phyloP scores from a whole-genome alignment of 192 early-diverging fungal species.

The Rhizoclosmatium sp. region DNA sequence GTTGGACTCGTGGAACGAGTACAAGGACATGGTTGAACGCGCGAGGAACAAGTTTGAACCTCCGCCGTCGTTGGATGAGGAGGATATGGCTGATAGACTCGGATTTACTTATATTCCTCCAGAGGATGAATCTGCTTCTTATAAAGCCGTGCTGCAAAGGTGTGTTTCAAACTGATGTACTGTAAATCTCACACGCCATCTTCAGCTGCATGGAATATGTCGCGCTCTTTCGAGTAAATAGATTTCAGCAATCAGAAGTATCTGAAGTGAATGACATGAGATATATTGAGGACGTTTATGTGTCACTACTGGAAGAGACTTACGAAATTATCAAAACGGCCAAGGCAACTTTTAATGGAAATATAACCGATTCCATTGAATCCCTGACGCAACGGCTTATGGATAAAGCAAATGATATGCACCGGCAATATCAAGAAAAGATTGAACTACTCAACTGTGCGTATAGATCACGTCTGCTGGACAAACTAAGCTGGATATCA shows the following conservation, averaged over 20 bases:
- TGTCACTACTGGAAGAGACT: slow-evolving; percentile 27
- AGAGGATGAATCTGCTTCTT: background rate
- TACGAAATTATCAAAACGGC: slow-evolving; percentile 27
- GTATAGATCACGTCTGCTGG: slow-evolving; percentile 12
- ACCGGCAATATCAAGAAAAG: background rate
- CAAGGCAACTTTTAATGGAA: slow-evolving; percentile 18
- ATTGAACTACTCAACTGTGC: slow-evolving; percentile 19
- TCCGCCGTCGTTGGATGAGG: background rate
- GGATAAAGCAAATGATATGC: background rate
- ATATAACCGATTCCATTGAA: slow-evolving; percentile 21
- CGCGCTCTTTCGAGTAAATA: slow-evolving; percentile 37
- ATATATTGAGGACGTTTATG: slow-evolving; percentile 26
- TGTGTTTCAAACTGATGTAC: background rate
- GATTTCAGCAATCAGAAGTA: slow-evolving; percentile 29
- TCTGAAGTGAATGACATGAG: slow-evolving; percentile 21
- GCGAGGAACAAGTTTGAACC: slow-evolving; percentile 26
- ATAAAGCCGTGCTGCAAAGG: background rate
- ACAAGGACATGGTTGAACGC: background rate
- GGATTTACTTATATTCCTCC: background rate
- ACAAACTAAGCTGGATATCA: slow-evolving; percentile 13
- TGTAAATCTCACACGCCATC: too few relatives aligned
- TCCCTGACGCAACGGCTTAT: background rate
- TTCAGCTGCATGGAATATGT: slow-evolving; percentile 41
- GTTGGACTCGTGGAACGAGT: slow-evolving; percentile 22
- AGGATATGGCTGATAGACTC: background rate